Percentiles rank a stretch among this genome's conserved stretches.
Evolutionary conservation across 352 stramenopile genomes (phyloP).

Genomic region (Pythium angustatum): DNA sequence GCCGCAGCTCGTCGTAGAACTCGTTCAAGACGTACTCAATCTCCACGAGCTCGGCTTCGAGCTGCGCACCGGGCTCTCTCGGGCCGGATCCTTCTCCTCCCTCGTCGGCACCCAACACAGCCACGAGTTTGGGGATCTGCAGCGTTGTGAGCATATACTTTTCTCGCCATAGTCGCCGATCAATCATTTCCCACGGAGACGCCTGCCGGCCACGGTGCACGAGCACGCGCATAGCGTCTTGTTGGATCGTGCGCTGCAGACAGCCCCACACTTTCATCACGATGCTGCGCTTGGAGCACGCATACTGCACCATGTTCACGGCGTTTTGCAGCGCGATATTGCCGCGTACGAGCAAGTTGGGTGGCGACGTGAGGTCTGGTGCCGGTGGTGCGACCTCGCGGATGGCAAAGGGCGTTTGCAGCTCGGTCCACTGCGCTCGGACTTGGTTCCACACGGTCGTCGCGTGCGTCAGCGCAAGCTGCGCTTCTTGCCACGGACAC

Average conservation of each 20-base stretch:
- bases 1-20: constrained; percentile 43
- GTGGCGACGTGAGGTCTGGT: constrained; percentile 46
- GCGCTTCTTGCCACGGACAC: constrained; percentile 62
- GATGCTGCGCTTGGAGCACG: constrained; percentile 56
- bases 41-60: constrained; percentile 34
- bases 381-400: constrained; percentile 37
- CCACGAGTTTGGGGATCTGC: constrained; percentile 38
- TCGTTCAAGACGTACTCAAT: constrained; percentile 48
- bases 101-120: constrained; percentile 13
- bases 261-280: constrained; percentile 53
- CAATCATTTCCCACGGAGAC: constrained; percentile 45
- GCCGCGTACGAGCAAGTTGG: constrained; percentile 48
- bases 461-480: constrained; percentile 47
- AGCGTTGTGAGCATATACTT: constrained; percentile 67
- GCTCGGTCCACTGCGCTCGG: constrained; percentile 56
- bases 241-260: constrained; percentile 57
- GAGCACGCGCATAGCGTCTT: constrained; percentile 54
- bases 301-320: constrained; percentile 73
- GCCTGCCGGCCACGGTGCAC: constrained; percentile 40
- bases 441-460: constrained; percentile 47
- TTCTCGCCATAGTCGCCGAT: constrained; percentile 52
- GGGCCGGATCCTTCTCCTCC: constrained; percentile 1
- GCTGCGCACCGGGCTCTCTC: neutral
- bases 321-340: constrained; percentile 70
- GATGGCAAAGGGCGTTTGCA: constrained; percentile 62